A percentile compares a stretch with the other conserved stretches of the same genome.
Evolutionary conservation across 2,329 filamentous ascomycete species (phyloP).

Genomic region (Nigrospora oryzae): DNA sequence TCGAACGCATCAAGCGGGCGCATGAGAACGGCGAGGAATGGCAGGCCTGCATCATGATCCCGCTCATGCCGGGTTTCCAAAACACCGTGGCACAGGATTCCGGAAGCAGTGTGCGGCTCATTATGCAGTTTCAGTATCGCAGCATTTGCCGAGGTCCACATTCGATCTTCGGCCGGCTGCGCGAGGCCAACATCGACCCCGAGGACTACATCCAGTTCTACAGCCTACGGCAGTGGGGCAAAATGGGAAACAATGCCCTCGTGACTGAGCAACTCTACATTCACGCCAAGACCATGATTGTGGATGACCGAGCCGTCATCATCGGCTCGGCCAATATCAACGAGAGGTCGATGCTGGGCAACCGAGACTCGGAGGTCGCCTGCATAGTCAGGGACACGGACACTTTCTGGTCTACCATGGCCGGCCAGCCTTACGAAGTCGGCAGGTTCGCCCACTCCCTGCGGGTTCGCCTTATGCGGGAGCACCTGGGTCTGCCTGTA

Average conservation of each 20-base stretch:
- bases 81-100: conserved; percentile 92
- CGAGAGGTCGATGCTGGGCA: conserved; percentile 89
- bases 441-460: conserved; percentile 89
- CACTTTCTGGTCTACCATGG: conserved; percentile 89
- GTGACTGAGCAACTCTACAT: conserved; percentile 98
- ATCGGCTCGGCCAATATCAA: conserved; percentile 99
- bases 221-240: conserved; percentile 84
- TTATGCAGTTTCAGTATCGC: conserved; percentile 94
- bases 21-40: conserved; percentile 79
- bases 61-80: conserved; percentile 96
- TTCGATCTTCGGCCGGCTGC: conserved; percentile 83
- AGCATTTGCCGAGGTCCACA: conserved; percentile 90
- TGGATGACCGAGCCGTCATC: conserved; percentile 85
- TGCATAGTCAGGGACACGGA: conserved; percentile 87
- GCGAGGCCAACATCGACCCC: conserved; percentile 74
- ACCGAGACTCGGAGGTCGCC: conserved; percentile 84
- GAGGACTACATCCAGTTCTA: conserved; percentile 96
- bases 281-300: conserved; percentile 93
- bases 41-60: conserved; percentile 84
- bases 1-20: conserved; percentile 82
- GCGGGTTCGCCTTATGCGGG: conserved; percentile 88
- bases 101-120: conserved; percentile 86
- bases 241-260: conserved; percentile 74
- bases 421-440: conserved; percentile 78
- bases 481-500: conserved; percentile 92